Evolutionary conservation across 345 rosid genomes (phyloP), one percentile per base, ranked within the genome.

Genomic region (Hibiscus trionum): DNA sequence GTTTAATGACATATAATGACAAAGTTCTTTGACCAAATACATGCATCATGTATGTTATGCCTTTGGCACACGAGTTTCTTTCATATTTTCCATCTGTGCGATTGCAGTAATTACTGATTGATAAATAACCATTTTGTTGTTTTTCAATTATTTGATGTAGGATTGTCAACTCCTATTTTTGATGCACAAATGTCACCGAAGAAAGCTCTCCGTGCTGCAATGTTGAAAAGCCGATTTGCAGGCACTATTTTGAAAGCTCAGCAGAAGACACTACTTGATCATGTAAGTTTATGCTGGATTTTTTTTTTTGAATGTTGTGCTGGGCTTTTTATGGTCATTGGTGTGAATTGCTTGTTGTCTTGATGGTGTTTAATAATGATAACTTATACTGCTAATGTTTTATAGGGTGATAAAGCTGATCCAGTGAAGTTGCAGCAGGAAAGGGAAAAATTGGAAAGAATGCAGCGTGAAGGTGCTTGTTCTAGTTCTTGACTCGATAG

Each of bases 131-230:
- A 52, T 21, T 70, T 47, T 62, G 37, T 33, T 35, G 5, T 27
- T 35, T 80, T 15, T 47, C 42, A 4, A 15, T 15, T 49, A 47
- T 68, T 58, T 72, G 59, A 24, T 78, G 72, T 79, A 93, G 97
- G 75, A 35, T 85, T 83, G 84, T 70, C 63, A 74, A 52, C 78
- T 39, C 35, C 86, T 42, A 55, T 70, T 72, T 77, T 81, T 69
- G 85, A 78, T 60, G 76, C 79, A 10, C 90, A 77, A 58, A 69
- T 91, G 75, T 89, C 97, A 24, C 91, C 98, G 4, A 75, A 82
- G 59, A 93, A 85, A 77, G 96, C 91, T 73, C 86, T 91, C 11
- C 93, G 97, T 39, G 96, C 90, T 80, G 98, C 93, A 56, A 85
- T 83, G 52, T 72, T 93, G 27, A 94, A 83, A 79, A 81, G 72